Percentiles rank a stretch among this genome's conserved stretches.
These are phyloP conservation scores for Pseudofabraea citricarpa DNA, from an alignment of 2,329 filamentous ascomycete species.

Conservation along the genomic window DNA sequence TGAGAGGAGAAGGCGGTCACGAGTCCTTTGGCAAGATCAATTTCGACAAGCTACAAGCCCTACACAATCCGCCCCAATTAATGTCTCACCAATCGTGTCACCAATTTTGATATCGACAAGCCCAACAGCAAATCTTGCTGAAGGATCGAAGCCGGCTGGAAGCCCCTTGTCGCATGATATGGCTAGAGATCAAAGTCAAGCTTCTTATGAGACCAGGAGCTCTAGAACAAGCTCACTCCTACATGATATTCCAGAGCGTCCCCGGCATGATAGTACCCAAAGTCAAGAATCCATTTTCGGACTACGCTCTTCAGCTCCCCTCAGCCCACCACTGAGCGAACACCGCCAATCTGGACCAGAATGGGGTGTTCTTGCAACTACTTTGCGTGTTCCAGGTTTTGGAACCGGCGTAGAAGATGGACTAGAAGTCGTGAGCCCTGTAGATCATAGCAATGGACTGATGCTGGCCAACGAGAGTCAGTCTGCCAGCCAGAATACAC, in stretches of 20 bases:
- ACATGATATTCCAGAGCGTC: constrained; percentile 11
- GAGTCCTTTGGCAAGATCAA: constrained; percentile 20
- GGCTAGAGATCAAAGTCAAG: constrained; percentile 17
- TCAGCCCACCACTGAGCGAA: constrained; percentile 16
- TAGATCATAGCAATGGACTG: constrained; percentile 13
- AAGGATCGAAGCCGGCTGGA: constrained; percentile 1
- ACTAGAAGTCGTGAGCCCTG: constrained; percentile 16
- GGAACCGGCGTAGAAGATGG: constrained; percentile 19
- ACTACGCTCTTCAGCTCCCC: constrained; percentile 9
- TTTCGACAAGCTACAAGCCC: constrained; percentile 13
- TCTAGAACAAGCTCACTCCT: constrained; percentile 19
- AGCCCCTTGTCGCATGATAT: not conserved
- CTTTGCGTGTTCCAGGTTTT: constrained; percentile 16
- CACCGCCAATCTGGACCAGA: constrained; percentile 10
- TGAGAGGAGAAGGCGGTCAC: constrained; percentile 19
- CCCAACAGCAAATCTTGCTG: constrained; percentile 14
- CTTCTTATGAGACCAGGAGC: constrained; percentile 16
- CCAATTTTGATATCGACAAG: constrained; percentile 7
- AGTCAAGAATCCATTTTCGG: constrained; percentile 21
- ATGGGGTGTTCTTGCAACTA: constrained; percentile 12
- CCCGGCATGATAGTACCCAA: constrained; percentile 10
- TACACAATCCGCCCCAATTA: constrained; percentile 18
- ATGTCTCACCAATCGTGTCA: constrained; percentile 6
- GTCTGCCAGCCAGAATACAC: constrained; percentile 7
- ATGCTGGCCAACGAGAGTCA: constrained; percentile 6